Evolutionary conservation across 2,329 filamentous ascomycete genomes (phyloP).

Genomic region (Hirsutella rhossiliensis): DNA sequence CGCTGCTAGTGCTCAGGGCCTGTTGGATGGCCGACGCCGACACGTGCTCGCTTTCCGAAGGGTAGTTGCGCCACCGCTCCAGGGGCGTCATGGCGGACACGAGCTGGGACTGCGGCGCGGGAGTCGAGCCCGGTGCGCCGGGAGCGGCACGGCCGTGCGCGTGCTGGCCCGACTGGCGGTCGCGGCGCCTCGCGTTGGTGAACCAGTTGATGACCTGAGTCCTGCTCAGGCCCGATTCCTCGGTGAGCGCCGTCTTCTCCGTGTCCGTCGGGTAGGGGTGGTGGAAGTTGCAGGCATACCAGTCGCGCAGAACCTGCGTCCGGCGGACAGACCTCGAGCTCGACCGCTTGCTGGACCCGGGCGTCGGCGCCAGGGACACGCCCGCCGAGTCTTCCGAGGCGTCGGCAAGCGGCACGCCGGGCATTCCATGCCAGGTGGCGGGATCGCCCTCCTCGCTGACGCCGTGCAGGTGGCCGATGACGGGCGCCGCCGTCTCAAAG

Average conservation of each 20-base stretch:
- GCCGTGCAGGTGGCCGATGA: constrained; percentile 36
- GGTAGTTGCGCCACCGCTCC: constrained; percentile 28
- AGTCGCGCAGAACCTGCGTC: constrained; percentile 30
- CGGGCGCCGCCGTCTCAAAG: constrained; percentile 34
- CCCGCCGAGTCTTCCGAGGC: background rate
- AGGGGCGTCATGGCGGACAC: constrained; percentile 29
- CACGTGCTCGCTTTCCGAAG: constrained; percentile 31
- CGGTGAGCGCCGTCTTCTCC: constrained; percentile 26
- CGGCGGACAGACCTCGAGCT: constrained; percentile 30
- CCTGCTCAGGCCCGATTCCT: constrained; percentile 30
- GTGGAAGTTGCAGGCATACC: constrained; percentile 32
- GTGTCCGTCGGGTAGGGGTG: constrained; percentile 35
- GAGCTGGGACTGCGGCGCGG: constrained; percentile 19
- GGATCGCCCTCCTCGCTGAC: constrained; percentile 25
- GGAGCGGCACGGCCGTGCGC: constrained; percentile 15
- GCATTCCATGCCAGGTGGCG: background rate
- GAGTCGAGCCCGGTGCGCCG: constrained; percentile 17
- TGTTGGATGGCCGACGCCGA: constrained; percentile 24
- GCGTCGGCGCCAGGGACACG: constrained; percentile 3
- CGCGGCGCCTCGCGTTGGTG: constrained; percentile 35
- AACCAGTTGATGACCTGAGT: constrained; percentile 38
- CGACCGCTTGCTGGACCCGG: constrained; percentile 15
- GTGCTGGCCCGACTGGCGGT: constrained; percentile 22
- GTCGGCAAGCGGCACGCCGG: constrained; percentile 1
- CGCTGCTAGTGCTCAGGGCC: constrained; percentile 9